A percentile compares a stretch with the other conserved stretches of the same genome.
Conservation (phyloP, 192 early-diverging fungal species). For the Funneliformis mosseae region DNA sequence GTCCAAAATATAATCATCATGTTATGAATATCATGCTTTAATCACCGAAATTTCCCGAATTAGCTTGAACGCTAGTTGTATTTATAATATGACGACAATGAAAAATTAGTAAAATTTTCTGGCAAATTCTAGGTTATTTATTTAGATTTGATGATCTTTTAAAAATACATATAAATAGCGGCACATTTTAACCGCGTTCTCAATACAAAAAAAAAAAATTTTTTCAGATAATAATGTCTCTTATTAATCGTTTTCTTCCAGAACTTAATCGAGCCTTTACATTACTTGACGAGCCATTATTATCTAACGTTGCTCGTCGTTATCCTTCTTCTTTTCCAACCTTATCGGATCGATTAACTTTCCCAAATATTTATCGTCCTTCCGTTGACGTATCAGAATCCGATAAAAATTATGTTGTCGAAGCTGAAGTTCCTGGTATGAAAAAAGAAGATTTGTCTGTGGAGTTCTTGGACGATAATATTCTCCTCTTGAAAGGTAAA, state of each 20-base stretch:
- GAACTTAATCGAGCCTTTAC: constrained; percentile 39
- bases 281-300: constrained; percentile 40
- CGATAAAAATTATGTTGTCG: constrained; percentile 39
- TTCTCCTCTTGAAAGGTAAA: constrained; percentile 39
- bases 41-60: too few species aligned
- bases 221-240: constrained; percentile 5
- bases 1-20: too few species aligned
- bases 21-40: too few species aligned
- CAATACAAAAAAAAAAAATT: neutral
- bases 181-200: too few species aligned
- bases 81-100: too few species aligned
- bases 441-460: constrained; percentile 42
- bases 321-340: constrained; percentile 19
- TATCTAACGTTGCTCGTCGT: constrained; percentile 27
- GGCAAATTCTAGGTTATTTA: neutral
- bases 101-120: neutral
- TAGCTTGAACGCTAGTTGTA: too few species aligned
- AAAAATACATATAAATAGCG: neutral
- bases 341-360: neutral
- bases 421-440: constrained; percentile 46
- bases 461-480: constrained; percentile 39
- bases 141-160: too few species aligned
- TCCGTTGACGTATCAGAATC: constrained; percentile 41
- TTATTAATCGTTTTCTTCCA: constrained; percentile 25
- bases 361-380: constrained; percentile 29